Evolutionary conservation across 2,329 filamentous ascomycete species (phyloP).

Genomic region (Colletotrichum tropicale): DNA sequence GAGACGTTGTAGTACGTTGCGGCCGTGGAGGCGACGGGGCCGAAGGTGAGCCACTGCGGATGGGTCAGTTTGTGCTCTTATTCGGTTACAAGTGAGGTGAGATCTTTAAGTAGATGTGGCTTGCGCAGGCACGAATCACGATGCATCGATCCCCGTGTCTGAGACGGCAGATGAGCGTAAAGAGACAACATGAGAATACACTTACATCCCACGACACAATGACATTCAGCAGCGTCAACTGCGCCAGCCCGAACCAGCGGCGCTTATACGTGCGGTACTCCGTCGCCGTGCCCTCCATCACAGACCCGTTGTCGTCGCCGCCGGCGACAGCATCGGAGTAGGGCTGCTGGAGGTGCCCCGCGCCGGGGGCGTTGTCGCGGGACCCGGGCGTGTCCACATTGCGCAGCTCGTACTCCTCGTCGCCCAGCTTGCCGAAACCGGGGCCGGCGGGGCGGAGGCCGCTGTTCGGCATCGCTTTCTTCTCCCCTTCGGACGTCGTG

Average conservation of each 20-base stretch:
- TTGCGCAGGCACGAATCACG: background rate
- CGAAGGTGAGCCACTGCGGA: conserved; percentile 86
- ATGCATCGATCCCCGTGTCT: background rate
- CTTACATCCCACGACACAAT: conserved; percentile 95
- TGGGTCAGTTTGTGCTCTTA: background rate
- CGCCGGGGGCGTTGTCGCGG: background rate
- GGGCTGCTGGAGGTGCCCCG: background rate
- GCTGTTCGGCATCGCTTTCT: conserved; percentile 1
- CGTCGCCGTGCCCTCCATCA: conserved; percentile 30
- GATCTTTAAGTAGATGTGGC: background rate
- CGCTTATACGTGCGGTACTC: conserved; percentile 71
- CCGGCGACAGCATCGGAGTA: conserved; percentile 16
- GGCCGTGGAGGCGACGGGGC: conserved; percentile 77
- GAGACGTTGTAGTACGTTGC: conserved; percentile 77
- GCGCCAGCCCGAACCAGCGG: conserved; percentile 85
- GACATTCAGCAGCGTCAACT: conserved; percentile 88
- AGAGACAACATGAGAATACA: conserved; percentile 27
- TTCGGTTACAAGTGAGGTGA: background rate
- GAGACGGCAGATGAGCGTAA: background rate
- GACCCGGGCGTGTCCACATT: background rate
- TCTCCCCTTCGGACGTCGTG: background rate
- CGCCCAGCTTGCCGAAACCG: conserved; percentile 25
- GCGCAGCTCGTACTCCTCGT: conserved; percentile 19
- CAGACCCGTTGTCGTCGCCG: conserved; percentile 24
- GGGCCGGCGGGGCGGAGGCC: background rate